Conservation (phyloP, 2,329 filamentous ascomycete genomes). For the Aspergillus aculeatinus region DNA sequence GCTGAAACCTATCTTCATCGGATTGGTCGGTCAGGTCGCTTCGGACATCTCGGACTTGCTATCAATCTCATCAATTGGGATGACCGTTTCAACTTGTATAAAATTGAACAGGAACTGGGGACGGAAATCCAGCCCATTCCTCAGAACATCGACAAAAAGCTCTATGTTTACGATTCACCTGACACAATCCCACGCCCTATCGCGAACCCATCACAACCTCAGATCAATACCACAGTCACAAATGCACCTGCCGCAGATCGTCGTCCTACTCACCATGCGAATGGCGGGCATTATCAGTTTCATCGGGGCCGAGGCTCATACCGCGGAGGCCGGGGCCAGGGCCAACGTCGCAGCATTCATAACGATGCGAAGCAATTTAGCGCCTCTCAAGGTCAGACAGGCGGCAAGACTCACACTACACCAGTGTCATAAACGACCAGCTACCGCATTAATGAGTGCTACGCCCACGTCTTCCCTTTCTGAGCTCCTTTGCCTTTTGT, state of each 20-base stretch:
- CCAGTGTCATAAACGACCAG: slow-evolving; percentile 28
- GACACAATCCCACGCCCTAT: slow-evolving; percentile 89
- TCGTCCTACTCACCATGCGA: slow-evolving; percentile 36
- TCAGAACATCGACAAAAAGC: slow-evolving; percentile 88
- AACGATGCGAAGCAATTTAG: slow-evolving; percentile 32
- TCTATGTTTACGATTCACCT: slow-evolving; percentile 97
- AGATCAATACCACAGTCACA: slow-evolving; percentile 17
- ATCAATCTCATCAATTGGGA: slow-evolving; percentile 99
- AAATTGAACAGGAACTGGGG: slow-evolving; percentile 94
- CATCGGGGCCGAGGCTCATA: slow-evolving; percentile 43
- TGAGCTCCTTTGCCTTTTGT: neutral
- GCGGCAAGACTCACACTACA: slow-evolving; percentile 30
- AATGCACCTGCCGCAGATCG: slow-evolving; percentile 33
- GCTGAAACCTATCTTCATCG: slow-evolving; percentile 98
- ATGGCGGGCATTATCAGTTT: slow-evolving; percentile 39
- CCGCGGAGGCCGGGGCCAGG: slow-evolving; percentile 46
- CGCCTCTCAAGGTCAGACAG: slow-evolving; percentile 28
- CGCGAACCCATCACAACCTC: slow-evolving; percentile 51
- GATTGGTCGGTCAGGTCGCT: slow-evolving; percentile 95
- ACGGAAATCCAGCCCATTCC: slow-evolving; percentile 99
- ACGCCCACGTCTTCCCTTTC: neutral
- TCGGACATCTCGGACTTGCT: slow-evolving; percentile 92
- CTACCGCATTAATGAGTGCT: neutral
- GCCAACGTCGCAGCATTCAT: slow-evolving; percentile 40
- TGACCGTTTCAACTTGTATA: slow-evolving; percentile 97